Conservation (phyloP, 345 rosid species). For the Heritiera fomes region DNA sequence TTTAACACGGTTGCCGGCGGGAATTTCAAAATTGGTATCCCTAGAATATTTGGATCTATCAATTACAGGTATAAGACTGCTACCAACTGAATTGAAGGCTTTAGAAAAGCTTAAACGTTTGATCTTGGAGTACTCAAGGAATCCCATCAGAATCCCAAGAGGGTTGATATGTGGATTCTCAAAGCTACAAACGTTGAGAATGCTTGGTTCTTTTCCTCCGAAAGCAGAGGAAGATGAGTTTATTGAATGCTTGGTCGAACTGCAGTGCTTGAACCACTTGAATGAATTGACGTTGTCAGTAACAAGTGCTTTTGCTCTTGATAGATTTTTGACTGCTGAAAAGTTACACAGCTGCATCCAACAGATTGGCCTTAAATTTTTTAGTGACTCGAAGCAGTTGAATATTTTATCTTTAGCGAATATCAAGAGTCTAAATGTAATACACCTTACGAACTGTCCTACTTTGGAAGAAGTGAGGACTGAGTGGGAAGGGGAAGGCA, state of each 20-base stretch:
- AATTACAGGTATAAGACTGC: slow-evolving; percentile 1
- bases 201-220: neutral
- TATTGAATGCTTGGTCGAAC: neutral
- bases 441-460: neutral
- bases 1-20: slow-evolving; percentile 25
- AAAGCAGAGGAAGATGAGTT: neutral
- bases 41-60: slow-evolving; percentile 33
- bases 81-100: slow-evolving; percentile 32
- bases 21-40: slow-evolving; percentile 16
- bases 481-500: neutral
- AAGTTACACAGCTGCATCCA: no score
- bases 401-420: neutral
- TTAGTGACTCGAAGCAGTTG: neutral
- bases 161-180: neutral
- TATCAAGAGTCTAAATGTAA: neutral
- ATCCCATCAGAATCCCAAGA: slow-evolving; percentile 17
- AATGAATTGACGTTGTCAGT: neutral
- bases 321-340: no score
- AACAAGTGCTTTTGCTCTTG: neutral
- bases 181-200: slow-evolving; percentile 11
- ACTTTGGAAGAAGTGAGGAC: neutral
- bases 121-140: neutral
- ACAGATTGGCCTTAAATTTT: no score
- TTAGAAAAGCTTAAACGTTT: slow-evolving; percentile 24
- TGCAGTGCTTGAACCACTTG: slow-evolving; percentile 11